Percentiles rank a stretch among this genome's conserved stretches.
Evolutionary conservation across 2,329 filamentous ascomycete genomes (phyloP).

Genomic region (Didymella segeticola): DNA sequence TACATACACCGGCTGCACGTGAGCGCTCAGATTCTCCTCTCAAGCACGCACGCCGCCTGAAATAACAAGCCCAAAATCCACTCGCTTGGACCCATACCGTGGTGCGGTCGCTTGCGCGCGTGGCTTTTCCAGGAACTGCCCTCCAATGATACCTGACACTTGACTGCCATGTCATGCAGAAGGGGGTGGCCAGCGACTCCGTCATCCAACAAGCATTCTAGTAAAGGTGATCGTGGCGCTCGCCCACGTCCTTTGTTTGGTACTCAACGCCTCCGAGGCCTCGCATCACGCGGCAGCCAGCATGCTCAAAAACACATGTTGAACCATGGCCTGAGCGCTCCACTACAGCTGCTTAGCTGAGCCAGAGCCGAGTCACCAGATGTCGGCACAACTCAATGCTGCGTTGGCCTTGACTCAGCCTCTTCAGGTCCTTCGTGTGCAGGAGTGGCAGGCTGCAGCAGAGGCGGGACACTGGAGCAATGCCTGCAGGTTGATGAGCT

Average conservation of each 20-base stretch:
- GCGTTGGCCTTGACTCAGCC: slow-evolving; percentile 14
- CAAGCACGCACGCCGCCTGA: slow-evolving; percentile 24
- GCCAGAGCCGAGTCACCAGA: slow-evolving; percentile 16
- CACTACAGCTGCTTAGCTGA: slow-evolving; percentile 9
- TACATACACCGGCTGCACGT: slow-evolving; percentile 30
- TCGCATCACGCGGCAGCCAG: slow-evolving; percentile 15
- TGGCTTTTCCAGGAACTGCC: slow-evolving; percentile 25
- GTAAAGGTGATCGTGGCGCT: slow-evolving; percentile 9
- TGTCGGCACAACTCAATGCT: slow-evolving; percentile 14
- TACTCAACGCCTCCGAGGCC: slow-evolving; percentile 5
- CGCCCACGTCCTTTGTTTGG: slow-evolving; percentile 15
- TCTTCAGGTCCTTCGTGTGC: slow-evolving; percentile 5
- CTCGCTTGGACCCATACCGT: slow-evolving; percentile 21
- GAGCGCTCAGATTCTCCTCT: slow-evolving; percentile 29
- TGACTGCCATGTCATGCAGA: slow-evolving; percentile 16
- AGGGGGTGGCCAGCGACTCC: slow-evolving; percentile 10
- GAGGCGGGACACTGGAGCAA: slow-evolving; percentile 9
- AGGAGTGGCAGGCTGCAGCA: slow-evolving; percentile 14
- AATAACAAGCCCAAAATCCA: slow-evolving; percentile 28
- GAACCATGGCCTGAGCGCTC: slow-evolving; percentile 19
- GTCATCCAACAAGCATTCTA: slow-evolving; percentile 7
- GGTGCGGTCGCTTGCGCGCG: slow-evolving; percentile 29
- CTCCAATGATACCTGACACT: slow-evolving; percentile 19
- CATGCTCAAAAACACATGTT: slow-evolving; percentile 1
- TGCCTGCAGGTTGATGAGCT: slow-evolving; percentile 14